These are phyloP conservation scores for Wickerhamomyces bovis DNA, from an alignment of 805 yeast species.

Conservation along the genomic window DNA sequence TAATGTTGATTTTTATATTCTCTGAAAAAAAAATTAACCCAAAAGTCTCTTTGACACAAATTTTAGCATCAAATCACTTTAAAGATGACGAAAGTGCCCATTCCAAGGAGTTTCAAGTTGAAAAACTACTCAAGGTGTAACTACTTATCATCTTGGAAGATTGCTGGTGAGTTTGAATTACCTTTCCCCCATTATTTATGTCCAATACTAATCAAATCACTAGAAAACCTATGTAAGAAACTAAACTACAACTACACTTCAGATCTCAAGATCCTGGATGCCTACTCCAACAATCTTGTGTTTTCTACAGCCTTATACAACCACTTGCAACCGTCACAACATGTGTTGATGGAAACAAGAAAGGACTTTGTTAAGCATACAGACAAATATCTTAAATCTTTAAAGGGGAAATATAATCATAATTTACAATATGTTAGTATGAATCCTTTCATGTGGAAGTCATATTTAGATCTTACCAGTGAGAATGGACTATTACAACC, in stretches of 20 bases:
- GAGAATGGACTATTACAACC: constrained; percentile 40
- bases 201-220: not conserved
- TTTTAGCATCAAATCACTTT: constrained; percentile 1
- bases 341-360: constrained; percentile 55
- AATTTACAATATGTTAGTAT: constrained; percentile 29
- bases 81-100: constrained; percentile 7
- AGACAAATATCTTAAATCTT: constrained; percentile 3
- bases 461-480: constrained; percentile 45
- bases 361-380: constrained; percentile 22
- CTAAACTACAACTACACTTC: constrained; percentile 30
- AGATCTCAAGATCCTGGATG: constrained; percentile 49
- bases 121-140: constrained; percentile 10
- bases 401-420: not conserved
- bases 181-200: not conserved
- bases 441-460: constrained; percentile 67
- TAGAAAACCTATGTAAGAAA: constrained; percentile 9
- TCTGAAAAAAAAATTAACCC: not conserved
- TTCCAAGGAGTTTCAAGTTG: constrained; percentile 6
- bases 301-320: constrained; percentile 60
- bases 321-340: constrained; percentile 53
- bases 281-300: constrained; percentile 53
- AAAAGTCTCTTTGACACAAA: not conserved
- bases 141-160: not conserved
- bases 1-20: too few species aligned
- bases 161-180: not conserved